Percentiles rank a stretch among this genome's conserved stretches.
These are phyloP conservation scores for Linanthus parryae DNA, from an alignment of 148 eudicot genomes.

Conservation along the genomic window DNA sequence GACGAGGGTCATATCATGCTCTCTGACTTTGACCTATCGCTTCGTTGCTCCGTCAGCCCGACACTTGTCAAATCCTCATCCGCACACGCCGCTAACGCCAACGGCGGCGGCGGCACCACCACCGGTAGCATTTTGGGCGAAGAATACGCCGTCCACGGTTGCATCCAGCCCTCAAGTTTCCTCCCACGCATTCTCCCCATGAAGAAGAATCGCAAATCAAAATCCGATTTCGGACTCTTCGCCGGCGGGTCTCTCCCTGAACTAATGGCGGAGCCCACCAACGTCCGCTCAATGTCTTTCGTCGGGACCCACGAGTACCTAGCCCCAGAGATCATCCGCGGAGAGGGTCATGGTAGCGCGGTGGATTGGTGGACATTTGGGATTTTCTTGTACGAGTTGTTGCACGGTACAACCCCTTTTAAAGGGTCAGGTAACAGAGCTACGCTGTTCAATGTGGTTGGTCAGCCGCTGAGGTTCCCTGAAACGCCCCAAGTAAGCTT, in stretches of 20 bases:
- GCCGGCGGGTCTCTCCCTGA: conserved; percentile 72
- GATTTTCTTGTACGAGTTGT: conserved; percentile 70
- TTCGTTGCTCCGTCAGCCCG: conserved; percentile 84
- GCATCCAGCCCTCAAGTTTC: conserved; percentile 68
- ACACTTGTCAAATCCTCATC: conserved; percentile 80
- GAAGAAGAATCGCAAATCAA: conserved; percentile 76
- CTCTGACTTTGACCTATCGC: conserved; percentile 85
- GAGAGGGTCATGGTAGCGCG: conserved; percentile 94
- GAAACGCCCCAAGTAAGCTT: conserved; percentile 55
- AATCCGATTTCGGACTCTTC: conserved; percentile 69
- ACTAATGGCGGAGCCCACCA: conserved; percentile 91
- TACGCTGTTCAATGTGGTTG: conserved; percentile 76
- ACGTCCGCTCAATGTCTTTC: conserved; percentile 88
- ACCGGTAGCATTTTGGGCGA: conserved; percentile 44
- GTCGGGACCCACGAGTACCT: conserved; percentile 91
- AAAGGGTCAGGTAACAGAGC: conserved; percentile 86
- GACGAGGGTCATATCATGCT: conserved; percentile 93
- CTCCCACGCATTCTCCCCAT: conserved; percentile 61
- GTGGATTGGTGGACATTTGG: conserved; percentile 99
- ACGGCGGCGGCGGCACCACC: conserved; percentile 14
- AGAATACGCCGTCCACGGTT: conserved; percentile 38
- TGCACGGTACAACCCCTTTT: conserved; percentile 82
- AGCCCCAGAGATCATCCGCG: conserved; percentile 88
- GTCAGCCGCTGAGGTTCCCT: conserved; percentile 72
- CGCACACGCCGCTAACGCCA: conserved; percentile 12